Evolutionary conservation across 495 filamentous ascomycete species (phyloP).

Genomic region (Xylaria grammica): DNA sequence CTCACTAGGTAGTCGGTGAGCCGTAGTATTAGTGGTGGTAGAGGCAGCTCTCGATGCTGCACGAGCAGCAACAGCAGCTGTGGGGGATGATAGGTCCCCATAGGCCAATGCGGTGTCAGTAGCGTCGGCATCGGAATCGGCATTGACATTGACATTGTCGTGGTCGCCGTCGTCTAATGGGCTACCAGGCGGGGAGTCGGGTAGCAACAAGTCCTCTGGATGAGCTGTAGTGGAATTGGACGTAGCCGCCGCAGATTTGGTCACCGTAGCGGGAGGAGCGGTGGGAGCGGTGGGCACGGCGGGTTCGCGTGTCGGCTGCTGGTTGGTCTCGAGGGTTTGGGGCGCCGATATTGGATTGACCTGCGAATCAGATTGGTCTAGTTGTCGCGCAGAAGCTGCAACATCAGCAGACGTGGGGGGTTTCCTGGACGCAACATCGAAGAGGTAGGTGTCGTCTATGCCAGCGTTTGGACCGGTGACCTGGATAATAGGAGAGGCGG

Average conservation of each 20-base stretch:
- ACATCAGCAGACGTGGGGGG: background rate
- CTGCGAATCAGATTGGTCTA: background rate
- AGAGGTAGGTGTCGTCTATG: conserved; percentile 69
- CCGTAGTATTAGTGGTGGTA: conserved; percentile 42
- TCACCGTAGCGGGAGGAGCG: conserved; percentile 1
- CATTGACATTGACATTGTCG: background rate
- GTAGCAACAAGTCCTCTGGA: conserved; percentile 30
- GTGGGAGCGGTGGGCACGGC: conserved; percentile 2
- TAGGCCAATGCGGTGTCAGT: conserved; percentile 61
- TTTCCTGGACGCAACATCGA: conserved; percentile 46
- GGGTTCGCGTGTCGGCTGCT: conserved; percentile 6
- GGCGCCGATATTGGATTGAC: conserved; percentile 1
- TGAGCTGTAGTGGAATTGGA: conserved; percentile 21
- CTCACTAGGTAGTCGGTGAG: conserved; percentile 46
- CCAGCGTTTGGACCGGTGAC: conserved; percentile 44
- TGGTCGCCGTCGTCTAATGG: background rate
- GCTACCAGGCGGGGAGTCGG: conserved; percentile 31
- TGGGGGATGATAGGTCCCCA: conserved; percentile 71
- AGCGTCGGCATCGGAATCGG: conserved; percentile 34
- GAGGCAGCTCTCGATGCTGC: conserved; percentile 59
- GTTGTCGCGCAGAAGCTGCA: background rate
- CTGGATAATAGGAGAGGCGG: conserved; percentile 52
- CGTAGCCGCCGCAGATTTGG: background rate
- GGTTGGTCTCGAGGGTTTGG: conserved; percentile 5
- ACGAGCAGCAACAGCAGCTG: conserved; percentile 65